phyloP scores from a whole-genome alignment of 176 grass and related monocot species.

The Pharus latifolius region DNA sequence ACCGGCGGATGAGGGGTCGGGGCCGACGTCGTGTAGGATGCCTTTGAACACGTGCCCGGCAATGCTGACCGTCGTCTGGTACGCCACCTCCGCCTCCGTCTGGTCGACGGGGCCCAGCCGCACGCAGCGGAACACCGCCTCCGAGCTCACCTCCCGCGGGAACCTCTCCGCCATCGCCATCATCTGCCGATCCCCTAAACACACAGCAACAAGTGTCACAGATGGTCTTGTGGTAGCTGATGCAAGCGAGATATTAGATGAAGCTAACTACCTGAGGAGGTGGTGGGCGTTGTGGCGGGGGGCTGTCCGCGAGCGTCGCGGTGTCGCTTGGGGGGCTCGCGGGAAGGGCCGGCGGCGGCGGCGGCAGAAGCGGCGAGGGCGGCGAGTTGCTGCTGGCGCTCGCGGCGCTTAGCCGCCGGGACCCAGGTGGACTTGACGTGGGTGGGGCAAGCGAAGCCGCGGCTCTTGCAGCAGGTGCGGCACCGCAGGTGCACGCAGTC shows the following conservation, averaged over 20 bases:
- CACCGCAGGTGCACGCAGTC: conserved; percentile 79
- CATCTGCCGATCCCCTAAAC: conserved; percentile 41
- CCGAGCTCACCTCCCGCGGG: conserved; percentile 71
- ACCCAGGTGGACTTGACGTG: conserved; percentile 98
- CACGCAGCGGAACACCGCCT: conserved; percentile 85
- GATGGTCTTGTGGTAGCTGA: no score
- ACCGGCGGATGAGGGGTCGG: neutral
- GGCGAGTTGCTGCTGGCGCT: conserved; percentile 67
- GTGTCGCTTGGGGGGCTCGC: conserved; percentile 39
- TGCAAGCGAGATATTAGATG: no score
- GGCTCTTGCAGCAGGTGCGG: conserved; percentile 95
- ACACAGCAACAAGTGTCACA: neutral
- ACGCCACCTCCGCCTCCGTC: conserved; percentile 69
- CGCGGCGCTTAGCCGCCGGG: conserved; percentile 73
- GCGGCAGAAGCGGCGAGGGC: conserved; percentile 14
- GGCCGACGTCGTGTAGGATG: conserved; percentile 79
- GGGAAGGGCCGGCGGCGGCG: conserved; percentile 6
- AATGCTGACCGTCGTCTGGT: conserved; percentile 77
- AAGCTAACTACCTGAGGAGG: conserved; percentile 54
- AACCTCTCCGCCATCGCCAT: conserved; percentile 44
- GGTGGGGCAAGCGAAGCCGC: conserved; percentile 59
- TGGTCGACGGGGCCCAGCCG: conserved; percentile 60
- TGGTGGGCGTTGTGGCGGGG: conserved; percentile 18
- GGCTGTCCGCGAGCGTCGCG: conserved; percentile 14
- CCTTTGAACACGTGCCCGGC: conserved; percentile 93